Conservation (phyloP, 257 asterid species). For the Nicotiana tomentosiformis region DNA sequence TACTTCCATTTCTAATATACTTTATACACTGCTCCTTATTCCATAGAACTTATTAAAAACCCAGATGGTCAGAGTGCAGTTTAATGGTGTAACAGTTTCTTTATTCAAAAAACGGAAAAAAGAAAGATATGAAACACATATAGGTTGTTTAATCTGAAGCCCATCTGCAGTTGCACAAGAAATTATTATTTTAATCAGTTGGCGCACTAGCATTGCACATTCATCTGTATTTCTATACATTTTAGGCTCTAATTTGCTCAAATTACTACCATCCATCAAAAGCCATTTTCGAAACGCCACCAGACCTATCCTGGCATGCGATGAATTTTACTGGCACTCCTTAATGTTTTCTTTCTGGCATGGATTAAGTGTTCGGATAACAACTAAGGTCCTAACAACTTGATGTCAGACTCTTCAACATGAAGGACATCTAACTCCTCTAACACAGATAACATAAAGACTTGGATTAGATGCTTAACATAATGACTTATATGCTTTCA, state of each 20-base stretch:
- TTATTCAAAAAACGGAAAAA: neutral
- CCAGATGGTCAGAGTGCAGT: neutral
- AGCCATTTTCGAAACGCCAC: neutral
- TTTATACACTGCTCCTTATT: neutral
- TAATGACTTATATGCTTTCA: too few species aligned
- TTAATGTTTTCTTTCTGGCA: neutral
- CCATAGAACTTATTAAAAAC: neutral
- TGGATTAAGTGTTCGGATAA: neutral
- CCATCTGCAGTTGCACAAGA: neutral
- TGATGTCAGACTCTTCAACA: too few species aligned
- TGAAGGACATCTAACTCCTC: too few species aligned
- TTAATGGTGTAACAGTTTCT: neutral
- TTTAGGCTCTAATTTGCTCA: neutral
- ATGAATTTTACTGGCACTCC: neutral
- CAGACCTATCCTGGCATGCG: neutral
- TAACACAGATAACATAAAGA: too few species aligned
- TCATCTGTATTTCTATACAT: neutral
- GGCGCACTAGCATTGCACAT: neutral
- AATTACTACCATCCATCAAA: neutral
- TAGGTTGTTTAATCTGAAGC: neutral
- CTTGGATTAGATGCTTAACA: too few species aligned
- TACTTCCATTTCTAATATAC: neutral
- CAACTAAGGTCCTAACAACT: too few species aligned
- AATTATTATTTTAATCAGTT: neutral
- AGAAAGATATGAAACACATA: neutral